phyloP scores from a whole-genome alignment of 2,329 filamentous ascomycete species.

The Penicillium sp. region DNA sequence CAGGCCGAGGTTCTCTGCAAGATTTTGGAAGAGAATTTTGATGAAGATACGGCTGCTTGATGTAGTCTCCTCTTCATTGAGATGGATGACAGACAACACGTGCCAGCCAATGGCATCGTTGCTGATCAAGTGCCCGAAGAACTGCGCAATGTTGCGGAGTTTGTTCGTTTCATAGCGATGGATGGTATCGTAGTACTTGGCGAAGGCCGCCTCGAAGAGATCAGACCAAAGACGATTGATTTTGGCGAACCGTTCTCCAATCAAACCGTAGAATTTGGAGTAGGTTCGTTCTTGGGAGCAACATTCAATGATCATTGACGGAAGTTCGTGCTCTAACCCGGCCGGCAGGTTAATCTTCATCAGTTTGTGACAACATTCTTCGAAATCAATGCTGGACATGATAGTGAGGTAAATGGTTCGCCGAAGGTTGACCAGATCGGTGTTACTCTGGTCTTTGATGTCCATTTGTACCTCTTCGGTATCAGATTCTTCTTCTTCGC shows the following conservation, averaged over 20 bases:
- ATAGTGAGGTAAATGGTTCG: slow-evolving; percentile 96
- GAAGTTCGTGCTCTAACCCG: slow-evolving; percentile 85
- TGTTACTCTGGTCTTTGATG: slow-evolving; percentile 97
- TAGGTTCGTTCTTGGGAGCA: slow-evolving; percentile 96
- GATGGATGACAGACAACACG: slow-evolving; percentile 76
- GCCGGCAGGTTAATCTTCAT: slow-evolving; percentile 88
- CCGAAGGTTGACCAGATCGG: slow-evolving; percentile 88
- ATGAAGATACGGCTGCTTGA: slow-evolving; percentile 97
- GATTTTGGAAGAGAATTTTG: slow-evolving; percentile 94
- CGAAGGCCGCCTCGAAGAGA: slow-evolving; percentile 86
- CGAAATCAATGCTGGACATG: slow-evolving; percentile 93
- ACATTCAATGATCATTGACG: slow-evolving; percentile 96
- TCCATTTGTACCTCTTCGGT: slow-evolving; percentile 81
- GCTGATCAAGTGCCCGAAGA: slow-evolving; percentile 89
- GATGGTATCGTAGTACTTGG: slow-evolving; percentile 94
- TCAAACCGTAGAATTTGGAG: slow-evolving; percentile 93
- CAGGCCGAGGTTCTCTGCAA: slow-evolving; percentile 84
- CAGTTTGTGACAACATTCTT: slow-evolving; percentile 96
- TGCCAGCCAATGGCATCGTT: slow-evolving; percentile 93
- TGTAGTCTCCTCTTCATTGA: slow-evolving; percentile 97
- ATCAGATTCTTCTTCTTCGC: slow-evolving; percentile 70
- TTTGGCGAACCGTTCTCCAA: slow-evolving; percentile 93
- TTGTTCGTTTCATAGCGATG: slow-evolving; percentile 96
- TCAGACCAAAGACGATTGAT: slow-evolving; percentile 94
- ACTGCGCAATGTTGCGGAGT: slow-evolving; percentile 88